Evolutionary conservation across 1,284 basidiomycete species (phyloP).

Genomic region (Trichosporon sp.): DNA sequence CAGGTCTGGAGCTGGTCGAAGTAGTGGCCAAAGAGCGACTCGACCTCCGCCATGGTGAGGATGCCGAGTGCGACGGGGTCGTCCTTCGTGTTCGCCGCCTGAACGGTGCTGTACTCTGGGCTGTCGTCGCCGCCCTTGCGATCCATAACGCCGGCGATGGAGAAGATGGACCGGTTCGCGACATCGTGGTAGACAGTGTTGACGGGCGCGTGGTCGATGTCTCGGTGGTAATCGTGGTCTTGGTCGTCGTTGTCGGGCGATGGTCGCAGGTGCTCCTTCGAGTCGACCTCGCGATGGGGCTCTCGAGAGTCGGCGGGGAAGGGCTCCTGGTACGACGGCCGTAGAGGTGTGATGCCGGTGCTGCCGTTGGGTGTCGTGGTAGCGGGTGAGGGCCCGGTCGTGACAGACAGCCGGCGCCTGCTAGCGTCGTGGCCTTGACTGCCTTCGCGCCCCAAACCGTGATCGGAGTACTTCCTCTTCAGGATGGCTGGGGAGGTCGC

Average conservation of each 20-base stretch:
- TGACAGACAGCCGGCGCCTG: neutral
- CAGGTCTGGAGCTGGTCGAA: slow-evolving; percentile 27
- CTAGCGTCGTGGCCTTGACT: neutral
- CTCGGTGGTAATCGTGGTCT: neutral
- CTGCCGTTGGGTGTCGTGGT: neutral
- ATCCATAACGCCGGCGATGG: slow-evolving; percentile 25
- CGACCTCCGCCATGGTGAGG: slow-evolving; percentile 22
- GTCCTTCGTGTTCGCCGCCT: slow-evolving; percentile 5
- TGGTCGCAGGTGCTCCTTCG: neutral
- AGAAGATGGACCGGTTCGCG: slow-evolving; percentile 21
- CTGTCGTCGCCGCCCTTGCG: slow-evolving; percentile 3
- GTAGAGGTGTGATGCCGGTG: neutral
- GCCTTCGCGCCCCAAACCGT: neutral
- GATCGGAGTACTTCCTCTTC: neutral
- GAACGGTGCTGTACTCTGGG: neutral
- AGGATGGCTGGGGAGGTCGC: neutral
- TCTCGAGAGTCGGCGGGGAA: neutral
- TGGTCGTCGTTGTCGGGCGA: neutral
- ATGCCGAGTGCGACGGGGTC: slow-evolving; percentile 20
- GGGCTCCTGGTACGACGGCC: neutral
- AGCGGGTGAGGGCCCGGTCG: neutral
- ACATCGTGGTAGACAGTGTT: slow-evolving; percentile 25
- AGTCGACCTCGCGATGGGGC: neutral
- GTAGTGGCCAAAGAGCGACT: slow-evolving; percentile 25
- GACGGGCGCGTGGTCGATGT: slow-evolving; percentile 13